These are phyloP conservation scores for Neurospora cerealis DNA, from an alignment of 495 filamentous ascomycete species.

Conservation along the genomic window DNA sequence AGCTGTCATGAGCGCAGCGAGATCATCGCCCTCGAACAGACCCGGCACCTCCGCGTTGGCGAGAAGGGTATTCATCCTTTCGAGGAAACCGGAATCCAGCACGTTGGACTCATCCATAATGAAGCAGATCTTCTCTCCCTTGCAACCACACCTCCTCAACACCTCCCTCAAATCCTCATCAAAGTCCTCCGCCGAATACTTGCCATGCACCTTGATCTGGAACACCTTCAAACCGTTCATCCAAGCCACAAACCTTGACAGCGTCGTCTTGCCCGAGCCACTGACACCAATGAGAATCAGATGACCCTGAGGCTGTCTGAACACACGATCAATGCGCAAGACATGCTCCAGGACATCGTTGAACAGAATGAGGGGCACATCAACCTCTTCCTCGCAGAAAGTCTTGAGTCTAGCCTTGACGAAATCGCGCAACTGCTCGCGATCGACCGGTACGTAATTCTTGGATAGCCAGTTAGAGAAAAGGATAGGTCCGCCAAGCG, in stretches of 20 bases:
- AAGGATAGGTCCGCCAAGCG: conserved; percentile 86
- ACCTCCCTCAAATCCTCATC: conserved; percentile 94
- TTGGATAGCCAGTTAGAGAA: conserved; percentile 99
- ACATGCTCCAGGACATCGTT: conserved; percentile 98
- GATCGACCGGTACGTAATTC: conserved; percentile 93
- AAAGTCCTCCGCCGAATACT: conserved; percentile 97
- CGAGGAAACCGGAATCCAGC: conserved; percentile 93
- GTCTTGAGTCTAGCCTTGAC: conserved; percentile 95
- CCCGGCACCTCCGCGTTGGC: conserved; percentile 97
- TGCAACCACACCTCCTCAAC: conserved; percentile 86
- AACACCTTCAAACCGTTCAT: conserved; percentile 99
- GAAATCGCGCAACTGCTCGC: conserved; percentile 88
- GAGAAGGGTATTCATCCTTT: conserved; percentile 97
- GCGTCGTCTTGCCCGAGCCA: conserved; percentile 94
- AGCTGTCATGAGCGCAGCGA: conserved; percentile 91
- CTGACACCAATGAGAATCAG: conserved; percentile 97
- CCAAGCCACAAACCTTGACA: conserved; percentile 97
- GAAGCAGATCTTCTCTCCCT: conserved; percentile 98
- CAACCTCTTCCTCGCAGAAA: conserved; percentile 98
- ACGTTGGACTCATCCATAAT: conserved; percentile 99
- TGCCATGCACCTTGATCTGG: conserved; percentile 99
- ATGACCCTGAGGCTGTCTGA: conserved; percentile 96
- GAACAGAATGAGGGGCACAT: conserved; percentile 93
- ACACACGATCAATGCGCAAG: conserved; percentile 94
- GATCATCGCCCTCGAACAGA: conserved; percentile 95